phyloP scores from a whole-genome alignment of 805 yeast genomes.

The Cyberlindnera xishuangbannaensis region DNA sequence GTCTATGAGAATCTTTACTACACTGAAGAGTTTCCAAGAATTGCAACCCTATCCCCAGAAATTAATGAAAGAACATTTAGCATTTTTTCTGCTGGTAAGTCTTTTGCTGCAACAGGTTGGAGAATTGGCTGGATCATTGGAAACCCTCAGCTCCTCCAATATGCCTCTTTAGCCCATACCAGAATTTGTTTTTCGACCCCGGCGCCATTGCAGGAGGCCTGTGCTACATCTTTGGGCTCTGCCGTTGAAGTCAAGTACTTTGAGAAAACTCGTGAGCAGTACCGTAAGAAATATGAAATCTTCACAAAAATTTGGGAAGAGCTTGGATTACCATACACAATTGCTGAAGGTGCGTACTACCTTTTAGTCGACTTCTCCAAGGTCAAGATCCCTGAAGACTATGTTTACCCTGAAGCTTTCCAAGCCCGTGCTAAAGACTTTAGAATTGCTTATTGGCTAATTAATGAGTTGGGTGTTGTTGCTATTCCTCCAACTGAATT shows the following conservation, averaged over 20 bases:
- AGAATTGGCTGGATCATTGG: conserved; percentile 96
- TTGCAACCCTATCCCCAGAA: conserved; percentile 79
- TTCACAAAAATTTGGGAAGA: conserved; percentile 79
- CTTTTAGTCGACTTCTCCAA: conserved; percentile 82
- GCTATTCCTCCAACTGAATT: conserved; percentile 98
- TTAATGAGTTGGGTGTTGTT: conserved; percentile 88
- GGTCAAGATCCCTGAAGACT: conserved; percentile 71
- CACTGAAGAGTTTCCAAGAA: conserved; percentile 63
- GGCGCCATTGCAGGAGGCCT: conserved; percentile 89
- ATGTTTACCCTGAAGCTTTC: conserved; percentile 67
- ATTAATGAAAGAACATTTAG: conserved; percentile 74
- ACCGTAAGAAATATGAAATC: conserved; percentile 64
- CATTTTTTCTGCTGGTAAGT: conserved; percentile 96
- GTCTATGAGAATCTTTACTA: conserved; percentile 91
- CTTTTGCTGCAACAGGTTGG: conserved; percentile 99
- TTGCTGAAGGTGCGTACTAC: conserved; percentile 92
- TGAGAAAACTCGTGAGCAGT: conserved; percentile 59
- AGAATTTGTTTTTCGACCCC: conserved; percentile 91
- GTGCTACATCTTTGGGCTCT: conserved; percentile 64
- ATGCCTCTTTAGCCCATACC: conserved; percentile 85
- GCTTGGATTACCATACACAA: conserved; percentile 81
- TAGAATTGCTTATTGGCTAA: conserved; percentile 86
- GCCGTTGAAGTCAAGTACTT: conserved; percentile 66
- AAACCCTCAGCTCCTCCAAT: conserved; percentile 70
- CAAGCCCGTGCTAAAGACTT: conserved; percentile 73